A percentile compares a stretch with the other conserved stretches of the same genome.
Evolutionary conservation across 2,329 filamentous ascomycete genomes (phyloP).

Genomic region (Talaromyces verruculosus): DNA sequence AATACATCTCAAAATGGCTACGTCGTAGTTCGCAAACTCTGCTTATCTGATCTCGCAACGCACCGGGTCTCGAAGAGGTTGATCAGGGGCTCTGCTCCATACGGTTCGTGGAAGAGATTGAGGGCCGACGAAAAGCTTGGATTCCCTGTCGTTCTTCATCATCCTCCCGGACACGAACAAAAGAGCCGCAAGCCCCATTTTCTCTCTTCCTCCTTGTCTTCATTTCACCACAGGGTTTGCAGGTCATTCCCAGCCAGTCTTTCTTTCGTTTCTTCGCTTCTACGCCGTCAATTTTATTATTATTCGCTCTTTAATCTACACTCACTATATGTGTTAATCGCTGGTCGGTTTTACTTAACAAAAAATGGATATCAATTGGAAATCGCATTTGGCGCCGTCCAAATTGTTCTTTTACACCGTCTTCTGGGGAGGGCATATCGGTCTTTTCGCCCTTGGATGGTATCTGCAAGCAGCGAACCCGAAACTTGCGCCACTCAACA

Average conservation of each 20-base stretch:
- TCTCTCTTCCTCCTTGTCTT: background rate
- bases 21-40: background rate
- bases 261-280: constrained; percentile 10
- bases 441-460: constrained; percentile 83
- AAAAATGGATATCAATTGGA: constrained; percentile 42
- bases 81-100: constrained; percentile 7
- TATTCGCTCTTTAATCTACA: constrained; percentile 3
- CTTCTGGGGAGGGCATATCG: constrained; percentile 77
- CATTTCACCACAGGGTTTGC: constrained; percentile 1
- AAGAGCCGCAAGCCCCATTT: background rate
- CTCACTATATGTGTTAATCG: constrained; percentile 21
- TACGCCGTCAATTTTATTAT: background rate
- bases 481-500: constrained; percentile 75
- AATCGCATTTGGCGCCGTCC: constrained; percentile 63
- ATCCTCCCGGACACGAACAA: background rate
- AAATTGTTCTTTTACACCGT: constrained; percentile 78
- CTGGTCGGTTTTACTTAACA: constrained; percentile 24
- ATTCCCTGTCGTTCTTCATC: background rate
- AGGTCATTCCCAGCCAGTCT: constrained; percentile 13
- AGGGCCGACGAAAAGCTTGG: background rate
- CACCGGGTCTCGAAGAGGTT: constrained; percentile 2
- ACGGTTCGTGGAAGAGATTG: constrained; percentile 7
- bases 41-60: constrained; percentile 4
- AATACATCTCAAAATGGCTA: constrained; percentile 3
- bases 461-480: constrained; percentile 70